These are phyloP conservation scores for Pugionium dolabratum DNA, from an alignment of 345 rosid species.

Conservation along the genomic window DNA sequence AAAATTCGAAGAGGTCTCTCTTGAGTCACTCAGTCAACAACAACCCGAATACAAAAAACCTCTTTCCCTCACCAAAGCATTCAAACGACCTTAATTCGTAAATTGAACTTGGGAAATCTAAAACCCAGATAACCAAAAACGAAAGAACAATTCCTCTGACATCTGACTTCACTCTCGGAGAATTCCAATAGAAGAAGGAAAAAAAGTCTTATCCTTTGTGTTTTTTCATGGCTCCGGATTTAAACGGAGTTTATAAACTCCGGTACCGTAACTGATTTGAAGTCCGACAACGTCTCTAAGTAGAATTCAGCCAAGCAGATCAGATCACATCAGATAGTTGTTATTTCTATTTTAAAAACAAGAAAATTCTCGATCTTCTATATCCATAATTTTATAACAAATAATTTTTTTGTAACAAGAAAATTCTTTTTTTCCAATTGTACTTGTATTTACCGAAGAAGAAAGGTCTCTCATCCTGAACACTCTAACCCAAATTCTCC, in stretches of 20 bases:
- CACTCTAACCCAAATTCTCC: no score
- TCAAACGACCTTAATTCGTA: constrained; percentile 3
- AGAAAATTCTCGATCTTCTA: no score
- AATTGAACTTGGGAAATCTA: constrained; percentile 23
- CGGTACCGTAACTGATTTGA: constrained; percentile 61
- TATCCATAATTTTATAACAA: no score
- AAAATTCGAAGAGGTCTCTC: constrained; percentile 33
- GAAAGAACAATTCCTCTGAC: constrained; percentile 57
- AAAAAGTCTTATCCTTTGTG: constrained; percentile 1
- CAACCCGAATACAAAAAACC: constrained; percentile 18
- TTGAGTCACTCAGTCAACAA: constrained; percentile 29
- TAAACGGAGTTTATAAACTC: constrained; percentile 59
- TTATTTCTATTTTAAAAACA: no score
- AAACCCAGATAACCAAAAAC: constrained; percentile 28
- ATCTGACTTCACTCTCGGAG: constrained; percentile 67
- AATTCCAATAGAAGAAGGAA: constrained; percentile 33
- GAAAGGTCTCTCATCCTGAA: no score
- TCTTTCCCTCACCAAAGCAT: constrained; percentile 22
- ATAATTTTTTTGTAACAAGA: no score
- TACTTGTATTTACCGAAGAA: no score
- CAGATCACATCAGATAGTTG: no score
- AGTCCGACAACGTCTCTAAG: constrained; percentile 87
- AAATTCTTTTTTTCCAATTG: no score
- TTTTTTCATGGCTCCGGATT: constrained; percentile 56
- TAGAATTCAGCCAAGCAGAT: no score